Evolutionary conservation across 23 red algal species (phyloP).

Genomic region (Chondrus crispus): DNA sequence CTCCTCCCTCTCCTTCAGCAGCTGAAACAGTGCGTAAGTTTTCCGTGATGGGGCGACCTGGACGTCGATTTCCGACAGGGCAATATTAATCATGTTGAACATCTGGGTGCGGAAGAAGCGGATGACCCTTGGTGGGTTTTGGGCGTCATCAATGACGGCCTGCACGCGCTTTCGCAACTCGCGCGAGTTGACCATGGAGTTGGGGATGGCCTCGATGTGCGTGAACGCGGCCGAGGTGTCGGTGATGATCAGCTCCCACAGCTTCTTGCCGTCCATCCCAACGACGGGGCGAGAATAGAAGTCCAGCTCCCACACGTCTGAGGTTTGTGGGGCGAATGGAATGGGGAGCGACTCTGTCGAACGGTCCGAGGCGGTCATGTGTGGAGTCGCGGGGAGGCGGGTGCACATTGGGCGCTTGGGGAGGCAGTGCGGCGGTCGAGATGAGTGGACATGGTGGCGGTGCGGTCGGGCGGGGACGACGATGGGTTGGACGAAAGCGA

Average conservation of each 20-base stretch:
- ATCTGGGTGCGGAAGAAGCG: constrained; percentile 95
- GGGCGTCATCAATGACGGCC: constrained; percentile 48
- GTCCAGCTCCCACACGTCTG: constrained; percentile 92
- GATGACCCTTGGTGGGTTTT: constrained; percentile 48
- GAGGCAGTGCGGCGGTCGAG: too few species aligned
- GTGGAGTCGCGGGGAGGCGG: too few species aligned
- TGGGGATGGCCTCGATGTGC: constrained; percentile 88
- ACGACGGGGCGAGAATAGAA: constrained; percentile 96
- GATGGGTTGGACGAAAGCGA: too few species aligned
- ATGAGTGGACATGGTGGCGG: too few species aligned
- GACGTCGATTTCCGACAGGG: constrained; percentile 80
- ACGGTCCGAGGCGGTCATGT: too few species aligned
- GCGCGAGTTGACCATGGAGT: constrained; percentile 82
- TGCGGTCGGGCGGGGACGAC: too few species aligned
- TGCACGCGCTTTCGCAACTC: constrained; percentile 72
- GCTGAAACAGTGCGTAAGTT: constrained; percentile 83
- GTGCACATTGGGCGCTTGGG: too few species aligned
- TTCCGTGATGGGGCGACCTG: constrained; percentile 66
- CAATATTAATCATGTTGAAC: constrained; percentile 98
- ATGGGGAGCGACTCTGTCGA: constrained; percentile 4
- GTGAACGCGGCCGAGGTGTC: constrained; percentile 66
- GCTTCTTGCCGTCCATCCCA: constrained; percentile 85
- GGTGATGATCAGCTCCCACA: constrained; percentile 97
- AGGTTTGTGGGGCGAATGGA: constrained; percentile 30
- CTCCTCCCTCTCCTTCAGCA: constrained; percentile 61